Evolutionary conservation across 352 stramenopile species (phyloP).

Genomic region (Pythium insidiosum): DNA sequence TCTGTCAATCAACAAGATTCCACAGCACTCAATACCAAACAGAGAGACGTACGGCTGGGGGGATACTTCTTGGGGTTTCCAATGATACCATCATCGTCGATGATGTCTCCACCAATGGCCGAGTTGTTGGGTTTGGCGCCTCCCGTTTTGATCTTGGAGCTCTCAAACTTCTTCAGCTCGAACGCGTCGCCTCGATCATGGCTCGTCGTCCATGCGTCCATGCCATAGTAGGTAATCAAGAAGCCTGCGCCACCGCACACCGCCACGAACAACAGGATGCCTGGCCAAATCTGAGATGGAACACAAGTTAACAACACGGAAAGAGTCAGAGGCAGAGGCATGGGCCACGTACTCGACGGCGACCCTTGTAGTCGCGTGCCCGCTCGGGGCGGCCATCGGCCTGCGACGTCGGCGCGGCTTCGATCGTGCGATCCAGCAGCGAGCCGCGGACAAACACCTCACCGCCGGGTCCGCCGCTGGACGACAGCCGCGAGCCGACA

Average conservation of each 20-base stretch:
- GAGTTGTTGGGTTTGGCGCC: neutral
- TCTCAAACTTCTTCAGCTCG: slow-evolving; percentile 12
- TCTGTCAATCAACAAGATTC: too few relatives aligned
- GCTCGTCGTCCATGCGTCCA: slow-evolving; percentile 11
- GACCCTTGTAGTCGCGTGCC: slow-evolving; percentile 32
- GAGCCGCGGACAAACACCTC: slow-evolving; percentile 34
- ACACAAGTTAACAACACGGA: slow-evolving; percentile 20
- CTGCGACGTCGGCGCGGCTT: slow-evolving; percentile 9
- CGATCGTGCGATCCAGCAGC: slow-evolving; percentile 38
- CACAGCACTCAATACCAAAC: too few relatives aligned
- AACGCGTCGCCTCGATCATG: slow-evolving; percentile 6
- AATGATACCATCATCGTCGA: slow-evolving; percentile 59
- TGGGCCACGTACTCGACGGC: slow-evolving; percentile 28
- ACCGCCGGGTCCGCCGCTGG: too few relatives aligned
- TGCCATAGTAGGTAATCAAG: slow-evolving; percentile 16
- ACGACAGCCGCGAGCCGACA: neutral
- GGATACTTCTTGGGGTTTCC: slow-evolving; percentile 73
- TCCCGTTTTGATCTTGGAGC: slow-evolving; percentile 12
- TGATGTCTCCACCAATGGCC: slow-evolving; percentile 15
- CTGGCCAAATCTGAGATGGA: slow-evolving; percentile 26
- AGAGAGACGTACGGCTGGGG: too few relatives aligned
- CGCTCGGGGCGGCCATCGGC: slow-evolving; percentile 11
- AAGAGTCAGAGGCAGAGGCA: slow-evolving; percentile 9
- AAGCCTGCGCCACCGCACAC: slow-evolving; percentile 4
- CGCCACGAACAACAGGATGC: slow-evolving; percentile 14